These are phyloP conservation scores for Fusarium mundagurra DNA, from an alignment of 2,329 filamentous ascomycete species.

Conservation along the genomic window DNA sequence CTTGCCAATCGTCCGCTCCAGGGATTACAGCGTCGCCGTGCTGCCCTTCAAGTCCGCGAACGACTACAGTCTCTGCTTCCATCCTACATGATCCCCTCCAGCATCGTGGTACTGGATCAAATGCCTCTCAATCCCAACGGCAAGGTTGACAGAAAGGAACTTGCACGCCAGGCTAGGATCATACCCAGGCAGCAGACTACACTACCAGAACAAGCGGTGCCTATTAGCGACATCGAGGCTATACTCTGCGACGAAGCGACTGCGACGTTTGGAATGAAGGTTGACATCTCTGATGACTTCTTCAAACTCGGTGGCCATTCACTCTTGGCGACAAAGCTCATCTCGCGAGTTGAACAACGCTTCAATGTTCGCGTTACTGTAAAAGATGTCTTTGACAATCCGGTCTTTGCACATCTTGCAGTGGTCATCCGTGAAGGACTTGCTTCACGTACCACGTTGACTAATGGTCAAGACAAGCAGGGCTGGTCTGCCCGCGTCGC, in stretches of 20 bases:
- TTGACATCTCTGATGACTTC: background rate
- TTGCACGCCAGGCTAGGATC: background rate
- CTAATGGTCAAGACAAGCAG: background rate
- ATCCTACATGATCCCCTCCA: constrained; percentile 42
- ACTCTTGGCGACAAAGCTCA: constrained; percentile 9
- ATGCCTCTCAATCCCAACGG: constrained; percentile 43
- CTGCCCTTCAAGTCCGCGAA: background rate
- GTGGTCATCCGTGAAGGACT: background rate
- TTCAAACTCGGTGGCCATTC: constrained; percentile 12
- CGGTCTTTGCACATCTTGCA: background rate
- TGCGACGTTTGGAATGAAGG: background rate
- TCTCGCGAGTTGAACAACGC: background rate
- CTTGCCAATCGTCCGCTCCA: constrained; percentile 33
- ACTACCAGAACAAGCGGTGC: background rate
- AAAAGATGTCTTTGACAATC: constrained; percentile 6
- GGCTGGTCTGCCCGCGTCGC: background rate
- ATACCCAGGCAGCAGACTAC: background rate
- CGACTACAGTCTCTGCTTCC: constrained; percentile 18
- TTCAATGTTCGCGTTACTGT: background rate
- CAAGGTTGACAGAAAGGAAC: constrained; percentile 37
- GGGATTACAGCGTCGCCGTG: background rate
- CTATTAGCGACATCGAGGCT: background rate
- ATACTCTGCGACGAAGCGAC: background rate
- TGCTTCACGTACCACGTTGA: background rate
- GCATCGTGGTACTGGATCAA: constrained; percentile 33